phyloP scores from a whole-genome alignment of 2,329 filamentous ascomycete species.

The Penicillium sp. region DNA sequence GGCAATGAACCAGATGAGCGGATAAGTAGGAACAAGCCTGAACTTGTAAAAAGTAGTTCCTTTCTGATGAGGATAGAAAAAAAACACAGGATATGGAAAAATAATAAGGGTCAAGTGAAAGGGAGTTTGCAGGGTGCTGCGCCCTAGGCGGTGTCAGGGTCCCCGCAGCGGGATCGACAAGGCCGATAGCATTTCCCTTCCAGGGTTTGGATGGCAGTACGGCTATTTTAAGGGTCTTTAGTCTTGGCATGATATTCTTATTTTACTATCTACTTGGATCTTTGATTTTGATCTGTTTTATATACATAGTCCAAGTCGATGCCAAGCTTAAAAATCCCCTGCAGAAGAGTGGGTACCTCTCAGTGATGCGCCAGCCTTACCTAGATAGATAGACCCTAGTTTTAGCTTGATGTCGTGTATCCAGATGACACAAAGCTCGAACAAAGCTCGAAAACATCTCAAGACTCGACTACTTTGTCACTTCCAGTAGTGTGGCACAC shows the following conservation, averaged over 20 bases:
- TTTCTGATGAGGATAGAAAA: too few species aligned
- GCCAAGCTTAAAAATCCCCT: not conserved
- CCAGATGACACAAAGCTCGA: not conserved
- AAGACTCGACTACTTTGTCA: not conserved
- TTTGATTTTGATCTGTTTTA: not conserved
- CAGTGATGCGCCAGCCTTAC: not conserved
- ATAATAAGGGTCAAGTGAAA: not conserved
- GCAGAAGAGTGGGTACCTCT: constrained; percentile 4
- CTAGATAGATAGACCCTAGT: not conserved
- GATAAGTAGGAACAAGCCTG: not conserved
- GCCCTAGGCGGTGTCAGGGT: constrained; percentile 20
- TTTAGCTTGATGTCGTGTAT: not conserved
- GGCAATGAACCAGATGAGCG: not conserved
- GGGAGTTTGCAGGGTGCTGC: not conserved
- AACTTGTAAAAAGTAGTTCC: not conserved
- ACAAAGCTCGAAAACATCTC: not conserved
- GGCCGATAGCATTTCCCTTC: constrained; percentile 4
- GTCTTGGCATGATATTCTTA: constrained; percentile 4
- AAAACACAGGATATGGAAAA: not conserved
- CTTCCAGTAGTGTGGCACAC: too few species aligned
- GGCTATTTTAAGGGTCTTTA: constrained; percentile 1
- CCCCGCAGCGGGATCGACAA: constrained; percentile 25
- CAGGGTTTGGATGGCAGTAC: not conserved
- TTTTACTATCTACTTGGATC: not conserved
- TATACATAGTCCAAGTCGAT: not conserved